These are phyloP conservation scores for Cylindricascospora bacillispora DNA, from an alignment of 1,139 yeast species.

Conservation along the genomic window DNA sequence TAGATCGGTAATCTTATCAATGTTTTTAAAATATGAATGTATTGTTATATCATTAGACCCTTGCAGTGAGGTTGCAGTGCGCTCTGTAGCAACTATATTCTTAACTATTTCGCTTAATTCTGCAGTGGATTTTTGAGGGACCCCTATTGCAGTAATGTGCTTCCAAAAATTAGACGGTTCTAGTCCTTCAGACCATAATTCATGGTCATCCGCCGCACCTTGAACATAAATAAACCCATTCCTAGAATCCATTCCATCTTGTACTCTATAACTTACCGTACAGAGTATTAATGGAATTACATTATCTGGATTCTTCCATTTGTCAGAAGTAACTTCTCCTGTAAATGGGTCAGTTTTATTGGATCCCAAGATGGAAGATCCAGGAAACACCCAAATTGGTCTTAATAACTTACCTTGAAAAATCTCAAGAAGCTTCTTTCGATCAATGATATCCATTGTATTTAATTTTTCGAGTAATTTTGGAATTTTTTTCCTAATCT, in stretches of 20 bases:
- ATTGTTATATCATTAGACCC: too few species aligned
- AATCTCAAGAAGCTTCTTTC: conserved; percentile 23
- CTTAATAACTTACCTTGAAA: conserved; percentile 39
- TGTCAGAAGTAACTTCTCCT: conserved; percentile 13
- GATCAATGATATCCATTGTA: conserved; percentile 29
- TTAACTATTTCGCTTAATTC: conserved; percentile 27
- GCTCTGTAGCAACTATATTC: conserved; percentile 3
- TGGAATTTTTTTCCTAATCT: conserved; percentile 40
- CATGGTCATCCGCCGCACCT: conserved; percentile 93
- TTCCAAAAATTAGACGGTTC: conserved; percentile 50
- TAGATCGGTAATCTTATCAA: conserved; percentile 13
- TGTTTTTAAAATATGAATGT: conserved; percentile 6
- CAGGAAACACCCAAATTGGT: conserved; percentile 66
- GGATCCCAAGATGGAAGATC: conserved; percentile 25
- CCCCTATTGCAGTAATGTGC: conserved; percentile 27
- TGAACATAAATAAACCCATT: conserved; percentile 55
- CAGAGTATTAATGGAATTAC: conserved; percentile 39
- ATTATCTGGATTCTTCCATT: conserved; percentile 17
- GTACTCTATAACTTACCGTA: conserved; percentile 51
- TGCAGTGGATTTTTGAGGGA: conserved; percentile 28
- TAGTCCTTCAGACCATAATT: conserved; percentile 58
- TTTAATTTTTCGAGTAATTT: conserved; percentile 36
- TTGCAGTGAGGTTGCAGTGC: neutral
- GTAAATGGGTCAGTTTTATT: conserved; percentile 17
- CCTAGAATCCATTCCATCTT: conserved; percentile 38